Evolutionary conservation across 495 filamentous ascomycete species (phyloP), one percentile per base, ranked within the genome.

Genomic region (Bombardia bombarda): DNA sequence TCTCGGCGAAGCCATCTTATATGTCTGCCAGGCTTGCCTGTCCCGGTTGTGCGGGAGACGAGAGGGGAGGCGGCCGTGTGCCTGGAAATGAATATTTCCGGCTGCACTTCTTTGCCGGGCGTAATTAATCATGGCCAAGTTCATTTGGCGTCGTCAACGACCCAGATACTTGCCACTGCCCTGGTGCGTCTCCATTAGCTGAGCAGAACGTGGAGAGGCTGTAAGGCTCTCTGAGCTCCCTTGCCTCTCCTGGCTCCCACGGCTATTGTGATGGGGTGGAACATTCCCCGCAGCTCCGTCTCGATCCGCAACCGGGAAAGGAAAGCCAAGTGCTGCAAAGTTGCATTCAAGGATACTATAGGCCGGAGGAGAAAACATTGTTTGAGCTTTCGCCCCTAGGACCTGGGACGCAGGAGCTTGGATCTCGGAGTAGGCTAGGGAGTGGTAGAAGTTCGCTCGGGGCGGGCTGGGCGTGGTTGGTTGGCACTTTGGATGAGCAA

Each of bases 401-500:
- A n/a, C n/a, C n/a, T n/a, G n/a, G n/a, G n/a, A n/a, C n/a, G n/a
- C n/a, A 16, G 28, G 14, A 14, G 28, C 16, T 31, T 23, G 26
- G 23, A 22, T 2, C 16, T 16, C 12, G 19, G 7, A 26, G 14
- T 24, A n/a, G 26, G 26, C 8, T 19, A 16, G 7, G 13, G 13
- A 21, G 28, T 45, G 42, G 42, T 38, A 49, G 37, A 48, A 51
- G 32, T 42, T 39, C 10, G 24, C 32, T 22, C 19, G 38, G 30
- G 13, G 32, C n/a, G n/a, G n/a, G 25, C 6, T 28, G 32, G 14
- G 3, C n/a, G 17, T 33, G 32, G 32, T 7, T 14, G 32, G 25
- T 63, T 63, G 60, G 60, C 60, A 61, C 53, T 59, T 52, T 61
- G 55, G 49, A 51, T 47, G 48, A 53, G 49, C 23, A 17, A 12